These are phyloP conservation scores for Tuctoria greenei DNA, from an alignment of 176 grass and related monocot genomes.

Conservation along the genomic window DNA sequence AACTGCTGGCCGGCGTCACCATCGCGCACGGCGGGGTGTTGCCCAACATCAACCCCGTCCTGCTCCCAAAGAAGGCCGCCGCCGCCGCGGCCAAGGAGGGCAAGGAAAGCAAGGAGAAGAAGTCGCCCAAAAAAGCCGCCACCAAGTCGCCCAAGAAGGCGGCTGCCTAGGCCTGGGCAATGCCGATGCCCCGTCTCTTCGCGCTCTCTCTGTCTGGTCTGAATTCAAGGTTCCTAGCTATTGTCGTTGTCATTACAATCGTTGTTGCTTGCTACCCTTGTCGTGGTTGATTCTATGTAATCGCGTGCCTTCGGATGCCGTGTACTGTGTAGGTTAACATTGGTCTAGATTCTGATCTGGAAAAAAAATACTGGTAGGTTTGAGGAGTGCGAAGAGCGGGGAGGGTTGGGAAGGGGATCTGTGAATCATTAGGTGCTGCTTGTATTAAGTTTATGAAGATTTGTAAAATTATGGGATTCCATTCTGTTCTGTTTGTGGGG, in stretches of 20 bases:
- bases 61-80: slow-evolving; percentile 62
- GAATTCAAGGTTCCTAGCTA: slow-evolving; percentile 35
- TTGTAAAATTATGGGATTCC: slow-evolving; percentile 20
- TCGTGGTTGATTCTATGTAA: slow-evolving; percentile 43
- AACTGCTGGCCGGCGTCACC: slow-evolving; percentile 69
- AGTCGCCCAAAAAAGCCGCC: slow-evolving; percentile 62
- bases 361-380: slow-evolving; percentile 26
- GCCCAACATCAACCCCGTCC: slow-evolving; percentile 80
- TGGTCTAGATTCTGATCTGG: slow-evolving; percentile 20
- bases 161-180: slow-evolving; percentile 27
- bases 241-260: slow-evolving; percentile 30
- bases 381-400: background rate
- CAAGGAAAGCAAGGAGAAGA: slow-evolving; percentile 49
- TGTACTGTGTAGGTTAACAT: slow-evolving; percentile 41
- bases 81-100: slow-evolving; percentile 52
- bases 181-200: slow-evolving; percentile 16
- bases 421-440: slow-evolving; percentile 39
- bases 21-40: slow-evolving; percentile 78
- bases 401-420: slow-evolving; percentile 3
- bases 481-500: slow-evolving; percentile 8
- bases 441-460: slow-evolving; percentile 50
- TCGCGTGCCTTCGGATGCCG: slow-evolving; percentile 26
- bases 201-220: background rate
- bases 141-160: slow-evolving; percentile 68
- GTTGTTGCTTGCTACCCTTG: slow-evolving; percentile 1